These are phyloP conservation scores for Stagonosporopsis vannaccii DNA, from an alignment of 2,329 filamentous ascomycete species.

Conservation along the genomic window DNA sequence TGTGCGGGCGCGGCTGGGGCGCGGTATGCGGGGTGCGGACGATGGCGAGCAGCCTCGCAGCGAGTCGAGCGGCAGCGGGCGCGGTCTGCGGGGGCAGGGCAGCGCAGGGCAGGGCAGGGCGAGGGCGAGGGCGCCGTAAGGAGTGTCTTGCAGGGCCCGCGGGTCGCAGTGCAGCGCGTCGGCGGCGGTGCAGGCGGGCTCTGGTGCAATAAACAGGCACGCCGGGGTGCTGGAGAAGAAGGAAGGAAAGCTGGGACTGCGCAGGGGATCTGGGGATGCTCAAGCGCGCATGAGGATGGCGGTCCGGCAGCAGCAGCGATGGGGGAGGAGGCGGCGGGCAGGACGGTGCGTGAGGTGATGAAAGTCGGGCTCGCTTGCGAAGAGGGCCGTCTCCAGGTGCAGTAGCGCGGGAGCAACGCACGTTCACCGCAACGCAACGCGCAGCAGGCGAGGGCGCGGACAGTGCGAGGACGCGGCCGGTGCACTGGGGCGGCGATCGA, in stretches of 20 bases:
- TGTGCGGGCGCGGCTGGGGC: slow-evolving; percentile 4
- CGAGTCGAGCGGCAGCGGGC: slow-evolving; percentile 16
- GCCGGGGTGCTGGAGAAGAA: slow-evolving; percentile 48
- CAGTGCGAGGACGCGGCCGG: not conserved
- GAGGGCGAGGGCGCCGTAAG: slow-evolving; percentile 22
- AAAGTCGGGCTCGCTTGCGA: slow-evolving; percentile 14
- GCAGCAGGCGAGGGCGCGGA: too few relatives aligned
- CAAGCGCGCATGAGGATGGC: slow-evolving; percentile 36
- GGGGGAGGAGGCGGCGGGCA: slow-evolving; percentile 21
- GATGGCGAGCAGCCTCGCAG: slow-evolving; percentile 18
- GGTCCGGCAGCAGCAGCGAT: slow-evolving; percentile 26
- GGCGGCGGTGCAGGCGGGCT: slow-evolving; percentile 18
- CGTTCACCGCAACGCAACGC: slow-evolving; percentile 10
- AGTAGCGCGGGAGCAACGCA: slow-evolving; percentile 12
- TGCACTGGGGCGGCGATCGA: not conserved
- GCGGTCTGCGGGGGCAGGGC: slow-evolving; percentile 11
- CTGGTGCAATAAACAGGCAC: slow-evolving; percentile 49
- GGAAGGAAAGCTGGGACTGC: slow-evolving; percentile 46
- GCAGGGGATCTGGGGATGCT: slow-evolving; percentile 38
- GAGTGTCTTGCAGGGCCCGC: slow-evolving; percentile 35
- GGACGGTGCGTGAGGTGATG: slow-evolving; percentile 25
- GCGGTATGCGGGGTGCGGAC: slow-evolving; percentile 15
- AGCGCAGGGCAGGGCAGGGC: slow-evolving; percentile 5
- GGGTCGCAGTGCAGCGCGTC: slow-evolving; percentile 23
- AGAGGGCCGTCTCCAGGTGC: slow-evolving; percentile 4